Evolutionary conservation across 2,329 filamentous ascomycete species (phyloP).

Genomic region (Neonectria magnoliae): DNA sequence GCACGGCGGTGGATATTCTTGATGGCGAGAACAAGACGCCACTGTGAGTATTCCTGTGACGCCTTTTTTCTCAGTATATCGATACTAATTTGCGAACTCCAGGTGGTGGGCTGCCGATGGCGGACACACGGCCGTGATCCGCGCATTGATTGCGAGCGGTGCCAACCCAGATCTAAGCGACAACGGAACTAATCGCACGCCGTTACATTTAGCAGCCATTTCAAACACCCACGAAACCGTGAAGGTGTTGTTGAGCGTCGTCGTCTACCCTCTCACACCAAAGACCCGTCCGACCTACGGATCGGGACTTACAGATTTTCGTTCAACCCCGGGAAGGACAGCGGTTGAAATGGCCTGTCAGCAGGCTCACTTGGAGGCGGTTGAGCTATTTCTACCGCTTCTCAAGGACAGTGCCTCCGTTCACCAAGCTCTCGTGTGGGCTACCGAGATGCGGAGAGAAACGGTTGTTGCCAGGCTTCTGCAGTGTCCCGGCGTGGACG

Average conservation of each 20-base stretch:
- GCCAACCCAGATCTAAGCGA: constrained; percentile 40
- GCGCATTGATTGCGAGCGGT: constrained; percentile 35
- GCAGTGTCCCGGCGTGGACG: constrained; percentile 43
- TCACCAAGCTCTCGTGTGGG: constrained; percentile 43
- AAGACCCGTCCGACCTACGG: constrained; percentile 29
- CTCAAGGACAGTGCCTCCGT: constrained; percentile 36
- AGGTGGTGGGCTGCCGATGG: constrained; percentile 38
- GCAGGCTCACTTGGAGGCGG: constrained; percentile 38
- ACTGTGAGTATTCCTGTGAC: constrained; percentile 30
- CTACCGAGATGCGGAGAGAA: constrained; percentile 27
- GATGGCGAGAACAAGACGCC: constrained; percentile 34
- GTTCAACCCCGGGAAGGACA: constrained; percentile 34
- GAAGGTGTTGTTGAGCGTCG: constrained; percentile 46
- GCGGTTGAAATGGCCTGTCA: constrained; percentile 46
- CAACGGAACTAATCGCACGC: constrained; percentile 39
- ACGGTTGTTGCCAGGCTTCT: constrained; percentile 44
- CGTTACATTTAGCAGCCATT: constrained; percentile 49
- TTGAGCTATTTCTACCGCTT: constrained; percentile 43
- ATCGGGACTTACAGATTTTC: constrained; percentile 27
- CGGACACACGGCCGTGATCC: constrained; percentile 33
- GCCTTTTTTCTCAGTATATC: not conserved
- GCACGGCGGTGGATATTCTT: constrained; percentile 20
- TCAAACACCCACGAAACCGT: constrained; percentile 42
- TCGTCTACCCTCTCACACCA: constrained; percentile 45
- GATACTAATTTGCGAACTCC: not conserved